Evolutionary conservation across 2,329 filamentous ascomycete species (phyloP).

Genomic region (Calonectria multiphialidica): DNA sequence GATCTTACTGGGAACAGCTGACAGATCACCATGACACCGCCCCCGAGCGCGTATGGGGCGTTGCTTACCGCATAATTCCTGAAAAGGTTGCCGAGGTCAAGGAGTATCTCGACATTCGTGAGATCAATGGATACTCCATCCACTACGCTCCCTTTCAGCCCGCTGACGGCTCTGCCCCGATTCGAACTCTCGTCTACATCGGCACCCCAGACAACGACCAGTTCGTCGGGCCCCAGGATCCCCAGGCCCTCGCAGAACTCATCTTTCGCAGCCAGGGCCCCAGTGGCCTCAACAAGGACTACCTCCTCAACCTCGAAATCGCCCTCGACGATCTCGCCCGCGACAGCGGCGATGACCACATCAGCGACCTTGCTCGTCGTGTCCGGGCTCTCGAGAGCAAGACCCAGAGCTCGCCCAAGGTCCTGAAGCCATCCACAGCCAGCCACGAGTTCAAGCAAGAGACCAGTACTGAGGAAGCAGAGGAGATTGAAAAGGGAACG

Average conservation of each 20-base stretch:
- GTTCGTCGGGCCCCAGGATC: slow-evolving; percentile 87
- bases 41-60: slow-evolving; percentile 85
- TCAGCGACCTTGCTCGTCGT: slow-evolving; percentile 82
- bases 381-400: slow-evolving; percentile 69
- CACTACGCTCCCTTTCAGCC: slow-evolving; percentile 87
- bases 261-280: slow-evolving; percentile 83
- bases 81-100: slow-evolving; percentile 83
- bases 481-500: slow-evolving; percentile 44
- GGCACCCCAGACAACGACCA: slow-evolving; percentile 94
- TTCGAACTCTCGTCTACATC: slow-evolving; percentile 85
- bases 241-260: slow-evolving; percentile 81
- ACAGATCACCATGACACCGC: slow-evolving; percentile 74
- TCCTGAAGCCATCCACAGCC: slow-evolving; percentile 21
- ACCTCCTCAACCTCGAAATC: slow-evolving; percentile 83
- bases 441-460: slow-evolving; percentile 38
- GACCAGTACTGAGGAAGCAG: slow-evolving; percentile 44
- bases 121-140: slow-evolving; percentile 97
- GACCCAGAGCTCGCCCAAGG: slow-evolving; percentile 22
- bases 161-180: slow-evolving; percentile 53
- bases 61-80: slow-evolving; percentile 86
- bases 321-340: slow-evolving; percentile 79
- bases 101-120: slow-evolving; percentile 92
- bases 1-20: slow-evolving; percentile 83
- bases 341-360: slow-evolving; percentile 85
- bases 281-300: slow-evolving; percentile 91